Base-by-base conservation (phyloP, 2,329 filamentous ascomycete genomes). In the Blumeria hordei region DNA sequence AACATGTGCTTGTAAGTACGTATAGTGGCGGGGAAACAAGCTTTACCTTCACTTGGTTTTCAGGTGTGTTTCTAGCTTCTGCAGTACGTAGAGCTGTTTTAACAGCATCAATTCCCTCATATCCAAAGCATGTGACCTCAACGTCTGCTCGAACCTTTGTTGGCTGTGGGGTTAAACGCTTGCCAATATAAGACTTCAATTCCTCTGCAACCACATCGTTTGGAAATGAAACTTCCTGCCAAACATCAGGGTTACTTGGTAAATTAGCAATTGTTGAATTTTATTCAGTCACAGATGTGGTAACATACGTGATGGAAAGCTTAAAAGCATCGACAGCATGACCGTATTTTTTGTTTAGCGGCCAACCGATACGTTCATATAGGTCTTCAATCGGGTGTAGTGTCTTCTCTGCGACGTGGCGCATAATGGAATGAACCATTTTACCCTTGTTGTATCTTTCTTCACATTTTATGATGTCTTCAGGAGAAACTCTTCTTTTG, bases 371-470 rank as follows among this genome's bases (percentile, higher is more conserved):
- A 62, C 75, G 81, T 75, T 94, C 83, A 71, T 98, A 98, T 56
- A 98, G 78, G 54, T 81, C 77, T 74, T 96, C 87, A 66, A 98
- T 93, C n/a, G 90, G 88, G 34, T 81, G 85, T 67, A 85, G 81
- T 45, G 88, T 94, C 77, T 95, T 95, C 74, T 98, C 88, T 62
- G 92, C 90, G 59, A 98, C 92, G 69, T 98, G 92, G 69, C 90
- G 83, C 85, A 98, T 90, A 70, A 98, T 95, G 55, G 87, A 93
- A 71, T 98, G 92, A 43, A 96, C 92, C 75, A 94, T 93, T 76
- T 98, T 98, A 74, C 87, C 86, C 81, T 98, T 98, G 79, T 98
- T 98, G 77, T 95, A 98, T 63, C 92, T 81, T 74, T 98, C 92
- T 69, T 98, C 92, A 69, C 93, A 98, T 74, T 95, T 95, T 63